phyloP scores from a whole-genome alignment of 805 yeast genomes.

The Nakazawaea holstii region DNA sequence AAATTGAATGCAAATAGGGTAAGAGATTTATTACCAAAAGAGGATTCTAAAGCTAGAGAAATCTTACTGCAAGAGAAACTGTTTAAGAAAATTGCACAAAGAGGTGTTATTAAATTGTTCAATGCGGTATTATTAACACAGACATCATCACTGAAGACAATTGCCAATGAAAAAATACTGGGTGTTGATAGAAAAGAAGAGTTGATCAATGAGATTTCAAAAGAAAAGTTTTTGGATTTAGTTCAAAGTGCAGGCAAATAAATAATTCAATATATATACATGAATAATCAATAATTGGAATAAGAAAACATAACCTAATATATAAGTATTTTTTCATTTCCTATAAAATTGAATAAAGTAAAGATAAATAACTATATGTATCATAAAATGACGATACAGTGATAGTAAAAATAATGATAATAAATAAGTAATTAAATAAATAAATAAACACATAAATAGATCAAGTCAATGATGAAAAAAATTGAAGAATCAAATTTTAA shows the following conservation, averaged over 20 bases:
- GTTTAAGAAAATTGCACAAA: conserved; percentile 76
- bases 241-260: conserved; percentile 70
- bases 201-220: conserved; percentile 71
- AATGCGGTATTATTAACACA: conserved; percentile 83
- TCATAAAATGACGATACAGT: not conserved
- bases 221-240: conserved; percentile 83
- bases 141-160: conserved; percentile 47
- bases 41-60: conserved; percentile 51
- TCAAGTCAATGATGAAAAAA: no score
- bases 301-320: no score
- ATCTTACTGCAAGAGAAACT: conserved; percentile 61
- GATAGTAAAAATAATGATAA: not conserved
- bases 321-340: no score
- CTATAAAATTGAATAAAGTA: not conserved
- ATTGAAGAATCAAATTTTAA: no score
- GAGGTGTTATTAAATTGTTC: conserved; percentile 80
- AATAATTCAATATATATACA: no score
- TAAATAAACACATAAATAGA: not conserved
- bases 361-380: not conserved
- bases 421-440: not conserved
- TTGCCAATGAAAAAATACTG: conserved; percentile 29
- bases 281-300: no score
- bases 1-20: conserved; percentile 63
- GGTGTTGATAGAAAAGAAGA: conserved; percentile 50
- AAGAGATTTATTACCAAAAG: conserved; percentile 61